Evolutionary conservation across 2,329 filamentous ascomycete genomes (phyloP), one percentile per base, ranked within the genome.

Genomic region (Phialemoniopsis sp.): DNA sequence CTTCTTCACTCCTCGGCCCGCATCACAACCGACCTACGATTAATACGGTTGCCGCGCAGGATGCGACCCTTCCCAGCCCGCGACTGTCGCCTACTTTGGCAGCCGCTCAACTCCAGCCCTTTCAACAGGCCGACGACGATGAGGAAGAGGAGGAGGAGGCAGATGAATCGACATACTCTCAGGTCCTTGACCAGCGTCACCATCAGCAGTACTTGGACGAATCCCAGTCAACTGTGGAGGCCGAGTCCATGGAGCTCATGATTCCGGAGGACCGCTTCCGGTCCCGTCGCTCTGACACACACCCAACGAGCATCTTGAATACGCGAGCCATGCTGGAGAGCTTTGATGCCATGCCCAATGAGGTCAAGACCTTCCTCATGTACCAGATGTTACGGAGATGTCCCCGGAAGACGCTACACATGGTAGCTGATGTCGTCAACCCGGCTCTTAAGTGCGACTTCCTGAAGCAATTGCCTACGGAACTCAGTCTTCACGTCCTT

Each of bases 361-460:
- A 93, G 53, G 82, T 98, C 77, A 93, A 98, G 64, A 87, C 86
- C 0, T 95, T 95, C 57, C 84, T 98, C 65, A 95, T 98, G 82
- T 97, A 94, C 58, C 91, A 98, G 57, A 80, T 98, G 40, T 75
- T 98, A 18, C 84, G 88, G 41, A 78, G 93, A 34, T 97, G 90
- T 55, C 80, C 89, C 6, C 86, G 94, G 49, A 85, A 89, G 32
- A 95, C 90, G 0, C 72, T 98, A 5, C 89, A 93, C 54, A 83
- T 95, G 39, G 84, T 98, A 40, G 89, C 91, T 29, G 83, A 89
- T 49, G 82, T 89, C 13, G 90, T 98, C 48, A 96, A 95, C 54
- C 93, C 93, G 8, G 89, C 91, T 0, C 66, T 98, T 41, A 96
- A 95, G 61, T 95, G 89, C 56, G 93, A 98, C 58, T 96, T 97